Evolutionary conservation across 768 basidiomycete genomes (phyloP).

Genomic region (Lactifluus rugatus): DNA sequence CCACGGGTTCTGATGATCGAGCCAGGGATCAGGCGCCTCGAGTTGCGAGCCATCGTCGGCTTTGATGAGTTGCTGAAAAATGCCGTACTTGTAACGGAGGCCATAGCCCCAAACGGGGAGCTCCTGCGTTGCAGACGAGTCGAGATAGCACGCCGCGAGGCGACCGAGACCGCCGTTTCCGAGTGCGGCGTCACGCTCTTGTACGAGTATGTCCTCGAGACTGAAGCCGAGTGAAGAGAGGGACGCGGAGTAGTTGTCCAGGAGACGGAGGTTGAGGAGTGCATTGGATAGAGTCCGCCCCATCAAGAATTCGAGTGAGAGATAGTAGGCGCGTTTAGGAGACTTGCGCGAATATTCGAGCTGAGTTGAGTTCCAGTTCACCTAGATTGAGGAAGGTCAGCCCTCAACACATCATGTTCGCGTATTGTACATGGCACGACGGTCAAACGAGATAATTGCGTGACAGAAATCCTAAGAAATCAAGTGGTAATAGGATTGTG

Average conservation of each 20-base stretch:
- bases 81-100: conserved; percentile 86
- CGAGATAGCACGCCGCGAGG: conserved; percentile 94
- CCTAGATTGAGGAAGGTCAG: conserved; percentile 27
- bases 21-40: conserved; percentile 90
- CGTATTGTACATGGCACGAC: neutral
- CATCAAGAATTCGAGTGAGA: conserved; percentile 91
- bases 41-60: conserved; percentile 69
- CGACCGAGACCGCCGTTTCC: conserved; percentile 96
- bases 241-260: conserved; percentile 60
- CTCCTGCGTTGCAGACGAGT: conserved; percentile 83
- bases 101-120: conserved; percentile 96
- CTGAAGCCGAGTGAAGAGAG: conserved; percentile 77
- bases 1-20: conserved; percentile 83
- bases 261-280: conserved; percentile 81
- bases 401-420: neutral
- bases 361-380: conserved; percentile 84
- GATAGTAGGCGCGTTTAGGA: conserved; percentile 89
- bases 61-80: conserved; percentile 89
- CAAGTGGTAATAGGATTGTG: neutral
- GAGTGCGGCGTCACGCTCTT: conserved; percentile 89
- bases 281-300: conserved; percentile 70
- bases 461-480: neutral
- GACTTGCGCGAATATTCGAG: conserved; percentile 67
- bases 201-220: conserved; percentile 76
- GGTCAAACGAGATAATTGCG: neutral